phyloP scores from a whole-genome alignment of 441 rosid species.

The Geranium incanum region DNA sequence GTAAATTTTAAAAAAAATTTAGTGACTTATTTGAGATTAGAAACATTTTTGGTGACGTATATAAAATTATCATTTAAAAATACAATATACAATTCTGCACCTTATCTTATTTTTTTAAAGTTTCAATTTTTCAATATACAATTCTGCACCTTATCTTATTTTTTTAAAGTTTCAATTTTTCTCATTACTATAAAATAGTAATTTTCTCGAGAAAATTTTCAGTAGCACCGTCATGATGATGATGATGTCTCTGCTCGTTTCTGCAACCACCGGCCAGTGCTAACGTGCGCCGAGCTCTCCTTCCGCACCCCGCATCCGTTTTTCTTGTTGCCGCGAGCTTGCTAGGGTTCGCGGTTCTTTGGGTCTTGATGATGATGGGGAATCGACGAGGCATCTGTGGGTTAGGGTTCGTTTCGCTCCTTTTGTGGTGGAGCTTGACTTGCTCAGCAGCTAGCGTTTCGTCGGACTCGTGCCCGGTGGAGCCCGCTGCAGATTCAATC shows the following conservation, averaged over 20 bases:
- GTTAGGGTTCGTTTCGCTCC: conserved; percentile 30
- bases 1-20: too few species aligned
- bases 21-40: too few species aligned
- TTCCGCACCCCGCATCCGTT: neutral
- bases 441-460: conserved; percentile 24
- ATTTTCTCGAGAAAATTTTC: too few species aligned
- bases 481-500: conserved; percentile 39
- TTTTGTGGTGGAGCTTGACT: conserved; percentile 30
- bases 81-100: too few species aligned
- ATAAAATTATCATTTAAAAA: too few species aligned
- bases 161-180: too few species aligned
- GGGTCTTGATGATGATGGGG: conserved; percentile 20
- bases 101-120: too few species aligned
- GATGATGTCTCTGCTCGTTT: neutral
- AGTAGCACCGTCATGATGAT: too few species aligned
- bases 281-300: conserved; percentile 11
- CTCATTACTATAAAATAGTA: too few species aligned
- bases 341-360: neutral
- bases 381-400: conserved; percentile 35
- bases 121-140: too few species aligned
- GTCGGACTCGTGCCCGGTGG: conserved; percentile 32
- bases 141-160: too few species aligned
- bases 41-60: too few species aligned
- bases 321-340: neutral
- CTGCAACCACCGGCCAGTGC: neutral